phyloP scores from a whole-genome alignment of 108 stramenopile species.

The Bacterosira constricta region DNA sequence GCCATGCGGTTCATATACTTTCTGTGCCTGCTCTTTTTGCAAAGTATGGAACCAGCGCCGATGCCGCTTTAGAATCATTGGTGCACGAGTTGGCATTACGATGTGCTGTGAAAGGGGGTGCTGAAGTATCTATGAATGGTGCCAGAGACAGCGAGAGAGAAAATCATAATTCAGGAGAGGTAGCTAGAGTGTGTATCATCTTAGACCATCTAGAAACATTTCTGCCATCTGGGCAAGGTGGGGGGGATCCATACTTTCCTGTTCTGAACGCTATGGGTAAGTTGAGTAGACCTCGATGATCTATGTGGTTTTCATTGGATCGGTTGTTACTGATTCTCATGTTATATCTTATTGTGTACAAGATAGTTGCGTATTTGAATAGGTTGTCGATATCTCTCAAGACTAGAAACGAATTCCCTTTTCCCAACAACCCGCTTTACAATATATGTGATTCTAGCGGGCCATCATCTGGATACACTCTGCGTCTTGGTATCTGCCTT shows the following conservation, averaged over 20 bases:
- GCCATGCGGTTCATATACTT: constrained; percentile 62
- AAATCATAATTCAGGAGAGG: neutral
- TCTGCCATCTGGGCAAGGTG: constrained; percentile 45
- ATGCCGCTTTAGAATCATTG: constrained; percentile 75
- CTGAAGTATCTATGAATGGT: neutral
- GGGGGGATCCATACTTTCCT: constrained; percentile 66
- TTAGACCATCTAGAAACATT: constrained; percentile 76
- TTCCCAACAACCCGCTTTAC: constrained; percentile 75
- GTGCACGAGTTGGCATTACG: constrained; percentile 61
- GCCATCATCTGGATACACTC: constrained; percentile 34
- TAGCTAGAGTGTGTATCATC: constrained; percentile 60
- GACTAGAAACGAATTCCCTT: constrained; percentile 57
- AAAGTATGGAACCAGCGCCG: constrained; percentile 75
- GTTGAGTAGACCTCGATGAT: neutral
- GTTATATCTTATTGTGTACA: no score
- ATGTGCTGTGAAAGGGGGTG: constrained; percentile 51
- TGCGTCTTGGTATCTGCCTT: constrained; percentile 65
- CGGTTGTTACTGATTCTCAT: no score
- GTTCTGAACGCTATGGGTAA: constrained; percentile 68
- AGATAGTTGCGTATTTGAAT: constrained; percentile 58
- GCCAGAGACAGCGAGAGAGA: neutral
- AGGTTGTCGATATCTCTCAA: constrained; percentile 55
- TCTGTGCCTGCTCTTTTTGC: constrained; percentile 63
- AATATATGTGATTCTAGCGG: constrained; percentile 36
- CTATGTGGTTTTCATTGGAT: neutral